Base-by-base conservation (phyloP, 2,329 filamentous ascomycete genomes). In the Fusarium sp. region DNA sequence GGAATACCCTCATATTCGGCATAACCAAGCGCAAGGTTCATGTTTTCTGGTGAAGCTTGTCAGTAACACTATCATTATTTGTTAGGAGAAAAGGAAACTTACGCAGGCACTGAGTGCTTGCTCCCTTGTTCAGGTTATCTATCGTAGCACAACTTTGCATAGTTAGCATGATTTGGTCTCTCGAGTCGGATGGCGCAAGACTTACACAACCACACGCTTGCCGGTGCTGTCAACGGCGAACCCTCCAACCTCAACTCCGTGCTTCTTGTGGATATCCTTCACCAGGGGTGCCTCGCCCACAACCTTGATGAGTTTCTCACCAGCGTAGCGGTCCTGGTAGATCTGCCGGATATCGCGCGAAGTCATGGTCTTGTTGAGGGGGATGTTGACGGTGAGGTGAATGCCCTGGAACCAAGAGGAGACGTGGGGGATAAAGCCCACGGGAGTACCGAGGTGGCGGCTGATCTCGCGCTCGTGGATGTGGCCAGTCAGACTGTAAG, bases 321-420 rank as follows among this genome's bases (percentile, higher is more conserved):
- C 94, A 5, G 95, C 95, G 77, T 97, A 99, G 23, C 95, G 89
- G 75, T 98, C 95, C 81, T 98, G 95, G 85, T 97, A 99, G 64
- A 98, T 84, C 77, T 97, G 93, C 67, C 96, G 89, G 73, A 99
- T 93, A 78, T 98, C 94, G 57, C 96, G 91, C 36, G 92, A 94
- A 3, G 89, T 92, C 92, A 98, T 96, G 67, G 88, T 86, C 81
- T 95, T 87, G 76, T 91, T 91, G 8, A 99, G 85, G 13, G 95
- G 95, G 54, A 98, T 92, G 77, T 89, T 93, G 80, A 98, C 94
- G 40, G 93, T 95, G 81, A 94, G 92, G 77, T 93, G 90, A 73
- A 98, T 98, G 70, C 95, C 95, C 77, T 96, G 91, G 87, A 98
- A 98, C 95, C 94, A 98, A 14, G 91, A 89, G n/a, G 93, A 93